Percentiles rank a stretch among this genome's conserved stretches.
phyloP scores from a whole-genome alignment of 257 asterid species.

The Capsicum chinense region DNA sequence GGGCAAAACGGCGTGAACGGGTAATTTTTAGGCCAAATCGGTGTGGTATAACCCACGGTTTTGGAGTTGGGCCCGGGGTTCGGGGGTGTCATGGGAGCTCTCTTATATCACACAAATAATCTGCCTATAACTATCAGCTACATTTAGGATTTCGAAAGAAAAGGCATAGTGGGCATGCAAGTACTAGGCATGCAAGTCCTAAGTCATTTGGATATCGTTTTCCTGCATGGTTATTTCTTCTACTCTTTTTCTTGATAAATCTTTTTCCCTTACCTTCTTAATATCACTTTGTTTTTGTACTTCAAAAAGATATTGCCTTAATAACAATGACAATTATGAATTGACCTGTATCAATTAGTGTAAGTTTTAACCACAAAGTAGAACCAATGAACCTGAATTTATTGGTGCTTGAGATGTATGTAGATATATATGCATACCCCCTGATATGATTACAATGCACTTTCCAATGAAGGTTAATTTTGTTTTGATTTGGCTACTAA shows the following conservation, averaged over 20 bases:
- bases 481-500: conserved; percentile 6
- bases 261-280: not conserved
- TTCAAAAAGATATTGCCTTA: not conserved
- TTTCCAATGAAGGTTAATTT: conserved; percentile 1
- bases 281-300: not conserved
- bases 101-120: not conserved
- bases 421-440: not conserved
- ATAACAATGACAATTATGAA: too few relatives aligned
- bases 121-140: not conserved
- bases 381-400: not conserved
- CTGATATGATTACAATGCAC: not conserved
- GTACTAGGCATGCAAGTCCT: not conserved
- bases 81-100: not conserved
- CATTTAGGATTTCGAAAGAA: not conserved
- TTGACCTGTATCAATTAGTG: not conserved
- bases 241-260: not conserved
- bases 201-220: not conserved
- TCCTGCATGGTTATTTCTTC: not conserved
- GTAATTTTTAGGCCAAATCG: too few relatives aligned
- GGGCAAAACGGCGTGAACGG: too few relatives aligned
- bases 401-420: not conserved
- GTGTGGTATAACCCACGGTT: too few relatives aligned
- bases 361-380: not conserved
- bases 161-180: not conserved
- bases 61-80: too few relatives aligned